phyloP scores from a whole-genome alignment of 78 protist genomes.

The Corallochytrium limacisporum region DNA sequence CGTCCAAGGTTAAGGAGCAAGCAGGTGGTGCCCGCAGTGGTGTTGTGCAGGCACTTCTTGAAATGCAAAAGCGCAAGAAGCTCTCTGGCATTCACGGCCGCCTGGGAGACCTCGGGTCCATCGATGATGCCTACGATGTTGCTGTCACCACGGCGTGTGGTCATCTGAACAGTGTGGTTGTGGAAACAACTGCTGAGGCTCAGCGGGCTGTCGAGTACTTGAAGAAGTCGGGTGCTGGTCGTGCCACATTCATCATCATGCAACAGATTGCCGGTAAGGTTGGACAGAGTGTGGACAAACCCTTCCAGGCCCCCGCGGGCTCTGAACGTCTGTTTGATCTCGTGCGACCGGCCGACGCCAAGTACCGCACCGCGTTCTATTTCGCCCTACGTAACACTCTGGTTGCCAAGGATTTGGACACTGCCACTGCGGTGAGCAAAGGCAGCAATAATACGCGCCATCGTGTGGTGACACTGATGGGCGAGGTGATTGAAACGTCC shows the following conservation, averaged over 20 bases:
- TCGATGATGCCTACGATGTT: slow-evolving; percentile 76
- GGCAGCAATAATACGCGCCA: background rate
- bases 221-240: slow-evolving; percentile 57
- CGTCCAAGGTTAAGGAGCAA: background rate
- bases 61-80: slow-evolving; percentile 13
- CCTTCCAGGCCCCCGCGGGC: slow-evolving; percentile 9
- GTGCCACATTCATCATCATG: slow-evolving; percentile 85
- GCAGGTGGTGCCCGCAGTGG: background rate
- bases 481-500: slow-evolving; percentile 80
- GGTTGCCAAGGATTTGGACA: slow-evolving; percentile 46
- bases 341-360: slow-evolving; percentile 23
- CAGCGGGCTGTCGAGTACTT: slow-evolving; percentile 31
- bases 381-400: slow-evolving; percentile 84
- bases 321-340: slow-evolving; percentile 47
- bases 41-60: slow-evolving; percentile 33
- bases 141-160: slow-evolving; percentile 84
- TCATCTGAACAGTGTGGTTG: slow-evolving; percentile 73
- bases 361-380: slow-evolving; percentile 69
- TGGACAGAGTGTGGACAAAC: background rate
- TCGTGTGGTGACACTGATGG: slow-evolving; percentile 94
- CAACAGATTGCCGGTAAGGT: slow-evolving; percentile 59
- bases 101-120: slow-evolving; percentile 92
- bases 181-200: slow-evolving; percentile 65
- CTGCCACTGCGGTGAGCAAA: slow-evolving; percentile 5
- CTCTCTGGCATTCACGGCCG: slow-evolving; percentile 77